Evolutionary conservation across 371 early-diverging fungal genomes (phyloP), one percentile per base, ranked within the genome.

Genomic region (Mucor piriformis): DNA sequence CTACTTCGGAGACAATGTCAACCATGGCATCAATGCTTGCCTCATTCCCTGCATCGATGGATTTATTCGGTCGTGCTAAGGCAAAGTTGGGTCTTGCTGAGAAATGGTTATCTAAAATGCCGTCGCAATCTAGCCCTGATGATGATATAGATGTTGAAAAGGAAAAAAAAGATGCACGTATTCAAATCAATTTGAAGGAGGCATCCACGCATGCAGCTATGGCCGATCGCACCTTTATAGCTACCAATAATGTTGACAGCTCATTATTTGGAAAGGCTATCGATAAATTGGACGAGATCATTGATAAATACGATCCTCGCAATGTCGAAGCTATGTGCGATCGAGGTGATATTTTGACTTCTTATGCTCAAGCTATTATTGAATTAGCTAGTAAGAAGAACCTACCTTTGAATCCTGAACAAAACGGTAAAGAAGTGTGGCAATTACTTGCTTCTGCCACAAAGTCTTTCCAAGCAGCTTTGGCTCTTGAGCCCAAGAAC

Each of bases 261-360:
- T 54, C 63, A 12, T 72, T 88, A 6, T 80, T 67, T 48, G 60
- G 61, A 16, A 64, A 63, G 21, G 68, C 77, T 0, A 50, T 85
- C 13, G 74, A 76, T 34, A 63, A 75, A 25, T 58, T 88, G 61
- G 79, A 87, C 29, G 66, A 66, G 10, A 72, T 88, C 12, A 60
- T 87, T 44, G 69, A 69, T 16, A 54, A 67, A 11, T 50, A 72
- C 15, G 81, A 86, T 34, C 65, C 73, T 3, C 69, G 71, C 2
- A 72, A 87, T 63, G 86, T 86, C 4, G 89, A 88, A 64, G 88
- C 91, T 1, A 62, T 84, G 51, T 88, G 89, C 57, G 89, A 88
- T 60, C 80, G 81, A 43, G 91, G 87, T 3, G 91, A 90, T 76
- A 61, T 88, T 0, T 63, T 84, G 57, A 77, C 81, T 6, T 66